Evolutionary conservation across 225 moss, liverwort and hornwort species (phyloP).

Genomic region (Ulota crispa): DNA sequence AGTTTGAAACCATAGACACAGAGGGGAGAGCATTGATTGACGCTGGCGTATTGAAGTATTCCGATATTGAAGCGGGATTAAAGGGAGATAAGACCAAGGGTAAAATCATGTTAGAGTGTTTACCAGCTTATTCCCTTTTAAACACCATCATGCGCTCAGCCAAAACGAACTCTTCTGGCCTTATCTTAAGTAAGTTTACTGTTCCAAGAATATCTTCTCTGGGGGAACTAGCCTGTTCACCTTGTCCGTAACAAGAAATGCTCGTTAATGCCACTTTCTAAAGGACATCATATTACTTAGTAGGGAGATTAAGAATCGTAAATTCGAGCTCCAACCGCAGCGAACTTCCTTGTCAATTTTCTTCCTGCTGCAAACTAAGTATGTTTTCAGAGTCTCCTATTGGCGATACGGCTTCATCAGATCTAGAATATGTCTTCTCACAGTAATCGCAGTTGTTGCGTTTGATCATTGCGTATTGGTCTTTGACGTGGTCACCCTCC

Average conservation of each 20-base stretch:
- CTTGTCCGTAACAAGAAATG: neutral
- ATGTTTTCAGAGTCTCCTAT: conserved; percentile 5
- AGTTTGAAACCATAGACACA: conserved; percentile 52
- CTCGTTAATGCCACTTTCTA: neutral
- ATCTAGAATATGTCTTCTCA: neutral
- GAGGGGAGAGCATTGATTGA: conserved; percentile 52
- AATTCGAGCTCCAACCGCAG: neutral
- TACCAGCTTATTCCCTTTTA: conserved; percentile 49
- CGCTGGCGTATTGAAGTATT: conserved; percentile 52
- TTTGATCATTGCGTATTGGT: neutral
- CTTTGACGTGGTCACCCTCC: neutral
- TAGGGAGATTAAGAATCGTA: neutral
- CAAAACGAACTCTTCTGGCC: conserved; percentile 51
- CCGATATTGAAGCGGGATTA: conserved; percentile 65
- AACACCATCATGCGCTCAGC: conserved; percentile 41
- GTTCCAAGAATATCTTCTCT: neutral
- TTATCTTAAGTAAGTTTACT: conserved; percentile 57
- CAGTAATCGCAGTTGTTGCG: neutral
- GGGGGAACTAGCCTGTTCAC: conserved; percentile 1
- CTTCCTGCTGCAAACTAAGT: neutral
- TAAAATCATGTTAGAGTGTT: conserved; percentile 48
- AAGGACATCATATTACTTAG: neutral
- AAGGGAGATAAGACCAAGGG: conserved; percentile 54
- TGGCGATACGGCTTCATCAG: neutral
- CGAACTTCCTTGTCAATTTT: neutral